Base-by-base conservation (phyloP, 1,284 basidiomycete species). In the Ceratobasidium sp. region DNA sequence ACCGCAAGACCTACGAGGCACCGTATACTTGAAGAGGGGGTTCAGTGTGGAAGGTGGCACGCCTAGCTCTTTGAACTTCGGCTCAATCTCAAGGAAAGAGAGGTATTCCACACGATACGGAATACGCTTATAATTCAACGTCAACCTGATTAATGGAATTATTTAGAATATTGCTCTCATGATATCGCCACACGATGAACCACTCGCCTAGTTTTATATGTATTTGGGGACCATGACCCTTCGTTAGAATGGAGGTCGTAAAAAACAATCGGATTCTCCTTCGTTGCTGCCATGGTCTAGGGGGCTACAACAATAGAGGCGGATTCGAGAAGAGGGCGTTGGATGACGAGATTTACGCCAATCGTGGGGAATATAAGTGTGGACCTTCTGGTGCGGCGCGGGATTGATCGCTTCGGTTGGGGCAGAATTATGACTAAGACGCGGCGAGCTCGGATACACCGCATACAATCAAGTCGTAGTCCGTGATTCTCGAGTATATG, bases 31-130 rank as follows among this genome's bases (percentile, higher is more conserved):
- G 17, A 66, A 66, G 0, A 66, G 33, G 14, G 64, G 64, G 19
- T 66, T 66, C 19, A 29, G 8, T 80, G 11, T 81, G 84, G 79
- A 86, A 85, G 77, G 73, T 31, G 51, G 62, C 29, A 48, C 63
- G 3, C 75, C 78, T 27, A 77, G 74, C 7, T 50, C 48, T 29
- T 74, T 73, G 9, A 78, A 65, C 15, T 69, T 76, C 17, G 66
- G 53, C 50, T 77, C 75, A 47, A 79, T 77, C 22, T 79, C 77
- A 7, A 76, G 67, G 31, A 76, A 76, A 31, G 75, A 73, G 17
- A 79, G 59, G 63, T 73, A 79, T 29, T 75, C 74, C 31, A 78
- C 78, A 24, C 66, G 67, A 74, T 79, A 79, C 7, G 77, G 75
- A 27, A 79, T 74, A 14, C 74, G 67, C 33, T 79, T 79, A 62